phyloP scores from a whole-genome alignment of 2,329 filamentous ascomycete genomes.

The Hortaea werneckii region DNA sequence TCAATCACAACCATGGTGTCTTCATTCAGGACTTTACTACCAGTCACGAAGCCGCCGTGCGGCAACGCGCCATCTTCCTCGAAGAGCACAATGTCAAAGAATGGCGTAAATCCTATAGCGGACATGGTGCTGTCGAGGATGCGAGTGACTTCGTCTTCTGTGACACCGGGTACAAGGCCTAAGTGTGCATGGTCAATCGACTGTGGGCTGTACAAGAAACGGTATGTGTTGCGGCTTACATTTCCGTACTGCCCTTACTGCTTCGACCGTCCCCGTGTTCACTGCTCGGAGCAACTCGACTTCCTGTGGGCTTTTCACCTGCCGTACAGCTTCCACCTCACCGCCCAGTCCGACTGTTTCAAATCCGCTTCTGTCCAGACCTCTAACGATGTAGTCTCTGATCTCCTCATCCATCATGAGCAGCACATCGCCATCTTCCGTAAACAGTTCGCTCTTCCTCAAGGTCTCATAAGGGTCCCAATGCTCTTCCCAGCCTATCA shows the following conservation, averaged over 20 bases:
- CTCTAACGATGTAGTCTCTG: conserved; percentile 52
- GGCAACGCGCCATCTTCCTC: conserved; percentile 46
- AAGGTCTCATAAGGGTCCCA: conserved; percentile 54
- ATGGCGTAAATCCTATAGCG: conserved; percentile 45
- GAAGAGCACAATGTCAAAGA: conserved; percentile 57
- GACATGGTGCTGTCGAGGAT: conserved; percentile 47
- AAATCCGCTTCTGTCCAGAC: conserved; percentile 45
- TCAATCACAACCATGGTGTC: conserved; percentile 54
- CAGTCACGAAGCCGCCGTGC: conserved; percentile 41
- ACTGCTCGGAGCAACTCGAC: conserved; percentile 50
- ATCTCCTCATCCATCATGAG: conserved; percentile 59
- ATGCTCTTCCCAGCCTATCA: conserved; percentile 54
- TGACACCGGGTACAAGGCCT: conserved; percentile 25
- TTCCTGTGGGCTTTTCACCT: conserved; percentile 48
- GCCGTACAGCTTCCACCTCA: conserved; percentile 48
- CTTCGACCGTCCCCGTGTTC: conserved; percentile 54
- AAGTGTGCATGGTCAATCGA: too few species aligned
- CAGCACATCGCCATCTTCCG: not conserved
- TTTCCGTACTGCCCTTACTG: conserved; percentile 47
- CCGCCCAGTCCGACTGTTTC: conserved; percentile 45
- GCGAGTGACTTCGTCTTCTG: conserved; percentile 46
- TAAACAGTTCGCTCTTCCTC: conserved; percentile 14
- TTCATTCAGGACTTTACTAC: conserved; percentile 39
- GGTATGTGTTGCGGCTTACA: conserved; percentile 18
- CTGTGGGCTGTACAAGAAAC: too few species aligned